These are phyloP conservation scores for Neoboletus subvelutipes DNA, from an alignment of 768 basidiomycete genomes.

Conservation along the genomic window DNA sequence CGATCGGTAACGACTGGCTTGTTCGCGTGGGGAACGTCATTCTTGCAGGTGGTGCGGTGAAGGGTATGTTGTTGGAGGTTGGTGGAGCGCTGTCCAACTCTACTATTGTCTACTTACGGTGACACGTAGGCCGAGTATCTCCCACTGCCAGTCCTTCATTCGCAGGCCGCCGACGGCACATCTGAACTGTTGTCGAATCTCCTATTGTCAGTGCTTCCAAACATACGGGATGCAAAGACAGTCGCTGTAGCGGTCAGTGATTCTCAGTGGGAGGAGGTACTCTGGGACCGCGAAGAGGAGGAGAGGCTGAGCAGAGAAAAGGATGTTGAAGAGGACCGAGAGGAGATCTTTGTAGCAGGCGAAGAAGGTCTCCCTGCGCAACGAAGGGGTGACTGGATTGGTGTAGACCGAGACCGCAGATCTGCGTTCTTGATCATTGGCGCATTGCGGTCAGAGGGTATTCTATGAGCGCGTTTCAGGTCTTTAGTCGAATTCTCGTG, in stretches of 20 bases:
- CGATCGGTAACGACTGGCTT: conserved; percentile 80
- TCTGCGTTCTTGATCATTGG: conserved; percentile 81
- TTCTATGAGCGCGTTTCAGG: conserved; percentile 36
- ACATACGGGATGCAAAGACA: conserved; percentile 67
- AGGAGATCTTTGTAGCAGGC: conserved; percentile 63
- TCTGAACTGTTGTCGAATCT: conserved; percentile 75
- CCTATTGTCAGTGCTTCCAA: conserved; percentile 71
- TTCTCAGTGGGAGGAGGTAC: conserved; percentile 76
- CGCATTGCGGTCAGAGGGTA: conserved; percentile 68
- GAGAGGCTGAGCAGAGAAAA: conserved; percentile 34
- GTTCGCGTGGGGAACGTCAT: conserved; percentile 78
- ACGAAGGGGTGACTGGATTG: conserved; percentile 69
- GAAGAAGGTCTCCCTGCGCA: conserved; percentile 51
- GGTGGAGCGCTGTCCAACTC: conserved; percentile 8
- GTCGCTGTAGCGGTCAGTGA: conserved; percentile 78
- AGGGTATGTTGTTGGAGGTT: conserved; percentile 86
- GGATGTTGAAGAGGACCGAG: conserved; percentile 27
- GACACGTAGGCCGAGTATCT: conserved; percentile 74
- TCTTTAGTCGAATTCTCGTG: neutral
- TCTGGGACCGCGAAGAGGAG: conserved; percentile 73
- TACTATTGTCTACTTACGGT: neutral
- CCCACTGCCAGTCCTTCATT: conserved; percentile 67
- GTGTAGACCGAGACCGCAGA: conserved; percentile 74
- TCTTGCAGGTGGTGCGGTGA: conserved; percentile 69
- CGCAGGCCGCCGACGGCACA: conserved; percentile 62